These are phyloP conservation scores for Aspergillus fumigatus DNA, from an alignment of 2,329 filamentous ascomycete genomes.

Conservation along the genomic window DNA sequence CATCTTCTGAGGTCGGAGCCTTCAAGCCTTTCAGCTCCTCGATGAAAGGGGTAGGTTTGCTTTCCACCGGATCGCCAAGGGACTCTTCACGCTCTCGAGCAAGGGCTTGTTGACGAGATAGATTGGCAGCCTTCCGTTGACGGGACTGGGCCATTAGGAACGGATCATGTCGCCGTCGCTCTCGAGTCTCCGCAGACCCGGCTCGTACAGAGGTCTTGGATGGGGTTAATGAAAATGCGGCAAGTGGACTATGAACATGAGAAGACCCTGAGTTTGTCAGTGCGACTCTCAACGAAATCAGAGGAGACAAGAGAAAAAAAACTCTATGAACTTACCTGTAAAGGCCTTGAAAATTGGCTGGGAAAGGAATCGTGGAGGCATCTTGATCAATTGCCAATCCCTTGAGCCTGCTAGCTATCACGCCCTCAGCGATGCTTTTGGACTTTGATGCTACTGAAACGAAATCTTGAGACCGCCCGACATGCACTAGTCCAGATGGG, in stretches of 20 bases:
- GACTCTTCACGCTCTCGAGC: constrained; percentile 58
- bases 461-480: constrained; percentile 29
- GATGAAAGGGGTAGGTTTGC: constrained; percentile 75
- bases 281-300: neutral
- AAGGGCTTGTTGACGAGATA: constrained; percentile 69
- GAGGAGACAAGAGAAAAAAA: constrained; percentile 14
- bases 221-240: constrained; percentile 52
- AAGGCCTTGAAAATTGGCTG: constrained; percentile 57
- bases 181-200: constrained; percentile 60
- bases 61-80: constrained; percentile 74
- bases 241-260: constrained; percentile 39
- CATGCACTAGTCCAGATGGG: constrained; percentile 22
- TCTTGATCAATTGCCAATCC: constrained; percentile 35
- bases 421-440: constrained; percentile 8
- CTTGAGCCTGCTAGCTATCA: neutral
- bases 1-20: constrained; percentile 12
- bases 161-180: constrained; percentile 68
- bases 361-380: constrained; percentile 64
- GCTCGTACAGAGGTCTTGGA: constrained; percentile 55
- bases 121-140: constrained; percentile 77
- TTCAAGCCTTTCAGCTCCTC: constrained; percentile 32
- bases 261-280: constrained; percentile 22
- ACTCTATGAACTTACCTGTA: constrained; percentile 49
- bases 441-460: constrained; percentile 11
- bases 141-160: constrained; percentile 76